Evolutionary conservation across 768 basidiomycete genomes (phyloP).

Genomic region (Gautieria morchelliformis): DNA sequence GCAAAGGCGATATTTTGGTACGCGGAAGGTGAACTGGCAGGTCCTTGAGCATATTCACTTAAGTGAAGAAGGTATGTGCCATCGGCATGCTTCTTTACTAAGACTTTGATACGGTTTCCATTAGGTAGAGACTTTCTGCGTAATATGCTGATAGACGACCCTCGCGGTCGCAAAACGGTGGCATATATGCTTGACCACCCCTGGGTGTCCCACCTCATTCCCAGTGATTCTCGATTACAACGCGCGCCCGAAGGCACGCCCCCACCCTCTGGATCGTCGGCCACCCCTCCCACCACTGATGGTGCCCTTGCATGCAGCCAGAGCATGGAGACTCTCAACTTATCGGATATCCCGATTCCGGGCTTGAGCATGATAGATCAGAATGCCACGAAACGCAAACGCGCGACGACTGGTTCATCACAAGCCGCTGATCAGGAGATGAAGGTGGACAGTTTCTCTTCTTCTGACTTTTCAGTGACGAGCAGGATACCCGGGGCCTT

Average conservation of each 20-base stretch:
- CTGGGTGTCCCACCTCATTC: conserved; percentile 44
- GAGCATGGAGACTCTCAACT: background rate
- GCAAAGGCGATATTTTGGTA: conserved; percentile 34
- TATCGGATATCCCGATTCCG: conserved; percentile 5
- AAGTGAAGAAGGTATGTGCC: conserved; percentile 37
- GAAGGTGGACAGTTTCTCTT: background rate
- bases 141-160: conserved; percentile 54
- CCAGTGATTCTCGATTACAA: background rate
- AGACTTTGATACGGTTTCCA: background rate
- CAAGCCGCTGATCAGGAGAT: background rate
- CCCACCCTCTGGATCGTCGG: background rate
- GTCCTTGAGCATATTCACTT: conserved; percentile 31
- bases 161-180: conserved; percentile 61
- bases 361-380: background rate
- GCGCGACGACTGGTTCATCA: background rate
- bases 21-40: conserved; percentile 54
- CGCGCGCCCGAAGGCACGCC: background rate
- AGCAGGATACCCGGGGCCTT: conserved; percentile 1
- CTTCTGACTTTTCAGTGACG: background rate
- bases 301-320: conserved; percentile 1
- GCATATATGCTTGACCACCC: conserved; percentile 58
- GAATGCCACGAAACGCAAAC: background rate
- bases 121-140: conserved; percentile 60
- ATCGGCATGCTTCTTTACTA: background rate
- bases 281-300: background rate